These are phyloP conservation scores for Persicaria maculosa DNA, from an alignment of 148 eudicot species.

Conservation along the genomic window DNA sequence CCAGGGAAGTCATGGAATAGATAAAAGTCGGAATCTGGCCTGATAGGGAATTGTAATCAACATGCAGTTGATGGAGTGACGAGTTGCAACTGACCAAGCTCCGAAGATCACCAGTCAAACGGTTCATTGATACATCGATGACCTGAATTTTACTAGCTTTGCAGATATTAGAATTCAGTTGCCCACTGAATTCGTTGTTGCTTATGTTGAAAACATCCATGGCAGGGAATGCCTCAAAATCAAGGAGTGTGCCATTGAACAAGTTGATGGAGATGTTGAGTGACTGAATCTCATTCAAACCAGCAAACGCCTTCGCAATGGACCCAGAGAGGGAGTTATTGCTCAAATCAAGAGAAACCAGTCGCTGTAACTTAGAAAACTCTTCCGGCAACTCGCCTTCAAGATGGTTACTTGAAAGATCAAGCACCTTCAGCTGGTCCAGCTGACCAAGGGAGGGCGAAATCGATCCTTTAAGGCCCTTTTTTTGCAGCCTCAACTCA, in stretches of 20 bases:
- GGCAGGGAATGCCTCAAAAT: constrained; percentile 43
- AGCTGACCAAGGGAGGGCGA: constrained; percentile 46
- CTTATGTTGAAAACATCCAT: constrained; percentile 59
- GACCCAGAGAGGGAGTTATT: constrained; percentile 45
- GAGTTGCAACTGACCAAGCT: constrained; percentile 47
- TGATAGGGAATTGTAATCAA: constrained; percentile 52
- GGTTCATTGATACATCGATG: constrained; percentile 68
- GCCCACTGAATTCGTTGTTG: constrained; percentile 56
- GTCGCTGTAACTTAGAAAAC: constrained; percentile 41
- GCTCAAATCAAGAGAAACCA: constrained; percentile 59
- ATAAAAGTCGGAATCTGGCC: constrained; percentile 55
- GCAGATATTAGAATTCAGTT: constrained; percentile 43
- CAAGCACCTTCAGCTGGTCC: constrained; percentile 43
- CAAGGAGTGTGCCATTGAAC: constrained; percentile 46
- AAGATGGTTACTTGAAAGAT: constrained; percentile 60
- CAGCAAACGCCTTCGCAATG: constrained; percentile 27
- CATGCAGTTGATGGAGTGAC: constrained; percentile 45
- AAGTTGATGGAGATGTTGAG: constrained; percentile 61
- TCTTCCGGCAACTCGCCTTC: constrained; percentile 50
- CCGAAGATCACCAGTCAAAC: constrained; percentile 52
- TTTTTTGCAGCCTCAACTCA: constrained; percentile 33
- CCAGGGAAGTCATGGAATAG: constrained; percentile 49
- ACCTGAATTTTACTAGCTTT: constrained; percentile 35
- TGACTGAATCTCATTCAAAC: constrained; percentile 30
- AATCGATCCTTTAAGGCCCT: constrained; percentile 50